These are phyloP conservation scores for Pyrenochaeta sp. DNA, from an alignment of 2,329 filamentous ascomycete genomes.

Conservation along the genomic window DNA sequence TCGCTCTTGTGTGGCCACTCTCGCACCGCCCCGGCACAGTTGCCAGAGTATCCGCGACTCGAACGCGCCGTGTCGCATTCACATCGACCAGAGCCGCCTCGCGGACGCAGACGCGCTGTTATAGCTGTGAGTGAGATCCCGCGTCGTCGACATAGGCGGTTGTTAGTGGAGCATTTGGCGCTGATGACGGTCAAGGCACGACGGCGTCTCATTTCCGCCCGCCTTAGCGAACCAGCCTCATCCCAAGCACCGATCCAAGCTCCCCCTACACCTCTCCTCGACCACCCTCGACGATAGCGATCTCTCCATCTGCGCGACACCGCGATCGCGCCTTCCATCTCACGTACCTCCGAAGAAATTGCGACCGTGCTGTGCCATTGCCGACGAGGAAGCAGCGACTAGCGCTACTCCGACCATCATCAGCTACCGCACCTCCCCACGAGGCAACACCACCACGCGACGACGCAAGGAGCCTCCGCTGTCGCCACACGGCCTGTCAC, in stretches of 20 bases:
- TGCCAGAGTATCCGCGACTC: constrained; percentile 8
- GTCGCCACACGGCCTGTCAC: constrained; percentile 25
- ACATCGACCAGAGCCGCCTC: constrained; percentile 15
- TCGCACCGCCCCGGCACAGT: constrained; percentile 26
- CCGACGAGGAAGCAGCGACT: constrained; percentile 24
- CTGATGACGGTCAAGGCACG: constrained; percentile 36
- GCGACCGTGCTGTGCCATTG: constrained; percentile 25
- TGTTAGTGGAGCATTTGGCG: constrained; percentile 31
- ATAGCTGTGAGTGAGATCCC: constrained; percentile 11
- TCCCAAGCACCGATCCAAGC: constrained; percentile 41
- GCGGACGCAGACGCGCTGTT: constrained; percentile 16
- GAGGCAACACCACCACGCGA: constrained; percentile 39
- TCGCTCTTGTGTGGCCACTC: constrained; percentile 25
- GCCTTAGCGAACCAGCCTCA: constrained; percentile 49
- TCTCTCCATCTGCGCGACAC: constrained; percentile 29
- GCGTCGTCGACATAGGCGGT: constrained; percentile 18
- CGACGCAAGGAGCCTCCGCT: constrained; percentile 32
- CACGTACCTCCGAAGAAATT: constrained; percentile 35
- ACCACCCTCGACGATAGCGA: constrained; percentile 29
- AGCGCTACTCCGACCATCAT: constrained; percentile 17
- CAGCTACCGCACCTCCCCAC: constrained; percentile 25
- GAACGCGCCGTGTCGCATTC: constrained; percentile 14
- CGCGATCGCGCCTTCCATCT: constrained; percentile 38
- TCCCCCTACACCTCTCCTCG: constrained; percentile 35
- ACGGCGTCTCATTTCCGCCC: constrained; percentile 48